Evolutionary conservation across 140 eudicot genomes (phyloP), one percentile per base, ranked within the genome.

Genomic region (Oenanthe javanica): DNA sequence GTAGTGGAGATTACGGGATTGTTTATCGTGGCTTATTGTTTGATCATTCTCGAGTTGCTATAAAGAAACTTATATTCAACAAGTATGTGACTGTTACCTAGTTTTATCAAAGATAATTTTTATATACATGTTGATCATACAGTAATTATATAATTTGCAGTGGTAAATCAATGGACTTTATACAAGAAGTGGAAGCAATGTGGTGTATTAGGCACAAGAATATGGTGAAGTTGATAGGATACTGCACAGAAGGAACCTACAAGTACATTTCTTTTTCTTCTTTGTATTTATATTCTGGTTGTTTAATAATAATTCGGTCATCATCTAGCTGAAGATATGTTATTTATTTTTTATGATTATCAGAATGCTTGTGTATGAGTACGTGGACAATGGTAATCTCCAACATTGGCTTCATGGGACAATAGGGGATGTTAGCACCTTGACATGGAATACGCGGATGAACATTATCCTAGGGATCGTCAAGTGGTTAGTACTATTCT

Each of bases 201-300:
- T 81, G 83, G 87, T 43, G 86, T 46, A 47, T 88, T 27, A 83
- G 84, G 78, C 90, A 90, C 87, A 86, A 72, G 77, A 90, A 90
- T 84, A 45, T 90, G 84, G 92, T 88, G 79, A 90, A 88, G 75
- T 69, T 90, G 78, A 70, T 88, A 6, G 96, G 96, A 76, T 86
- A 78, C 79, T 82, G 89, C 49, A 46, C 72, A 42, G 83, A 88
- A 74, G 89, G 91, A 80, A 63, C 63, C 54, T 72, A 83, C 82
- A 88, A 92, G 95, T 88, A 66, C 79, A 45, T 13, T 38, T 6
- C 74, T 38, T 57, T 5, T 38, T 4, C 52, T 18, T 40, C 4
- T 5, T 4, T 54, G 10, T 1, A 27, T 2, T 11, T 51, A 4
- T 0, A 10, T 38, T 31, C 2, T n/a, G 52, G 18, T 40, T 31